A percentile compares a stretch with the other conserved stretches of the same genome.
These are phyloP conservation scores for Mycena galericulata DNA, from an alignment of 768 basidiomycete genomes.

Conservation along the genomic window DNA sequence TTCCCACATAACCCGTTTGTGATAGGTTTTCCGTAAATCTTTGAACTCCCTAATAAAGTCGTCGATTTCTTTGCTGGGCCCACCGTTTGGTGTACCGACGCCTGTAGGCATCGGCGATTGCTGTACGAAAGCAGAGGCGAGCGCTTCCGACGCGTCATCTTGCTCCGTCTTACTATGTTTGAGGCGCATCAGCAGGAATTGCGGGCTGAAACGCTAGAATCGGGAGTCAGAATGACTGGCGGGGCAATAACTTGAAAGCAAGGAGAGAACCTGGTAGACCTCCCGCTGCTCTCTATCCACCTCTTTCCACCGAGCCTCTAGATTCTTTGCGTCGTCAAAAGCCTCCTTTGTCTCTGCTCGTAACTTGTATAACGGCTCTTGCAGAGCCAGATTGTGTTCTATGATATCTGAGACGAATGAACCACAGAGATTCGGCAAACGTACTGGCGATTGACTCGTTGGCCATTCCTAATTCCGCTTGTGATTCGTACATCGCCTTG, in stretches of 20 bases:
- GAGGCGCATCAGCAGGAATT: conserved; percentile 90
- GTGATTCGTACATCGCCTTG: conserved; percentile 78
- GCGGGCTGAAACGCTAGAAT: conserved; percentile 82
- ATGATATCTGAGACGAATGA: conserved; percentile 14
- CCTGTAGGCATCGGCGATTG: conserved; percentile 45
- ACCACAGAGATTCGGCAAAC: conserved; percentile 43
- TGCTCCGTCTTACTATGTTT: conserved; percentile 90
- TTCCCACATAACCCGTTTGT: conserved; percentile 92
- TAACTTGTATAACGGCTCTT: conserved; percentile 80
- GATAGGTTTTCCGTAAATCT: conserved; percentile 89
- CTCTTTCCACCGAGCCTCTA: conserved; percentile 88
- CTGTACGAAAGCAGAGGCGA: conserved; percentile 87
- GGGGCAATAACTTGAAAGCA: not conserved
- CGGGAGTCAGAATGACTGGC: not conserved
- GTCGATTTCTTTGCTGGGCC: conserved; percentile 72
- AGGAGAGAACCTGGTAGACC: conserved; percentile 80
- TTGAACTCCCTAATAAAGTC: conserved; percentile 91
- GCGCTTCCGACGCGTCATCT: conserved; percentile 88
- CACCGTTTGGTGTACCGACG: conserved; percentile 50
- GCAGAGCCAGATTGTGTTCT: conserved; percentile 84
- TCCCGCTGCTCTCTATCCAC: conserved; percentile 90
- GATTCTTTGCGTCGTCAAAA: conserved; percentile 86
- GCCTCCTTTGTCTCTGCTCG: conserved; percentile 87
- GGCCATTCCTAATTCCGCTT: conserved; percentile 82
- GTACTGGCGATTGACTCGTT: conserved; percentile 90